These are phyloP conservation scores for Diplocarpon rosae DNA, from an alignment of 2,329 filamentous ascomycete species.

Conservation along the genomic window DNA sequence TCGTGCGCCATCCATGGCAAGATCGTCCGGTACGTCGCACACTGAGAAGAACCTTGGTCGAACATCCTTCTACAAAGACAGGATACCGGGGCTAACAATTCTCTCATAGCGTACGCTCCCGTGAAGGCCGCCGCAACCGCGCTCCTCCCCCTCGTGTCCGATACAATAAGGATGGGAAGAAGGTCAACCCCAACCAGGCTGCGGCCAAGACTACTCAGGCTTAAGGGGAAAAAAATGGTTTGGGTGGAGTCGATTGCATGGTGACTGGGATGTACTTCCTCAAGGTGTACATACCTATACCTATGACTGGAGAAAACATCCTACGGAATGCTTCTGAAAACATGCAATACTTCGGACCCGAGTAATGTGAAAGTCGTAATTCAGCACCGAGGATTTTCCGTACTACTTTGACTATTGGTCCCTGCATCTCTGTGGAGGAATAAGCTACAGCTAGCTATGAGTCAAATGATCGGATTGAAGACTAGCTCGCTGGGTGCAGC, in stretches of 20 bases:
- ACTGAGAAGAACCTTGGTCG: constrained; percentile 52
- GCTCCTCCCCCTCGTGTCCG: constrained; percentile 57
- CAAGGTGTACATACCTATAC: constrained; percentile 14
- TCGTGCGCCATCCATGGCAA: constrained; percentile 99
- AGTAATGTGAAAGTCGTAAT: not conserved
- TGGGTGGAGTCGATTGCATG: constrained; percentile 17
- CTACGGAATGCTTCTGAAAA: not conserved
- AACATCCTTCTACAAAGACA: constrained; percentile 33
- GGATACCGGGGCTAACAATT: constrained; percentile 29
- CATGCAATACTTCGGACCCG: not conserved
- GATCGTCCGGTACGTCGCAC: constrained; percentile 91
- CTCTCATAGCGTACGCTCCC: constrained; percentile 75
- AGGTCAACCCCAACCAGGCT: constrained; percentile 54
- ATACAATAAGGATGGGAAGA: constrained; percentile 99
- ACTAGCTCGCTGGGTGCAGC: too few species aligned
- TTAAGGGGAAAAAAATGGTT: constrained; percentile 17
- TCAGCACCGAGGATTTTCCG: too few species aligned
- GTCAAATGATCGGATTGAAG: too few species aligned
- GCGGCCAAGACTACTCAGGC: constrained; percentile 27
- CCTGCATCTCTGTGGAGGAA: too few species aligned
- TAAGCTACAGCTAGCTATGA: too few species aligned
- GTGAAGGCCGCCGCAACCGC: constrained; percentile 95
- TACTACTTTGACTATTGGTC: too few species aligned
- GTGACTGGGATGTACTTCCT: constrained; percentile 17
- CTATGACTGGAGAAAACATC: constrained; percentile 11